These are phyloP conservation scores for Aspergillus nomiae DNA, from an alignment of 2,329 filamentous ascomycete genomes.

Conservation along the genomic window DNA sequence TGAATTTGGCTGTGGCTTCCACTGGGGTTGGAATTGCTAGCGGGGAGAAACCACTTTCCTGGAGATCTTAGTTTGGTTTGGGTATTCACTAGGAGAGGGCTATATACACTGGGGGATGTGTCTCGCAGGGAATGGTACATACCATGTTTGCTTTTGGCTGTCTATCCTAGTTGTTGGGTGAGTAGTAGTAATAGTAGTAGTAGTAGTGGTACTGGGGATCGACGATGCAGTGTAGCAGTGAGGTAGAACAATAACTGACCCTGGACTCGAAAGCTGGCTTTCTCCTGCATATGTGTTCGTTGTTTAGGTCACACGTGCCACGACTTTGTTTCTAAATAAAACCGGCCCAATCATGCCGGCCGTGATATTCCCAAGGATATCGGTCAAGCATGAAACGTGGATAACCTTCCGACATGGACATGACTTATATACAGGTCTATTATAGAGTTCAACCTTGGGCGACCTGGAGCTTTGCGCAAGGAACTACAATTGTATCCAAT, in stretches of 20 bases:
- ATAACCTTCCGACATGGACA: neutral
- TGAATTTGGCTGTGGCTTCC: neutral
- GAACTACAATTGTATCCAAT: neutral
- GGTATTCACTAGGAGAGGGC: neutral
- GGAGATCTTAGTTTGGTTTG: neutral
- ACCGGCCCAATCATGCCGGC: neutral
- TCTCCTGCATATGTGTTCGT: neutral
- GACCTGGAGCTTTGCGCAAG: neutral
- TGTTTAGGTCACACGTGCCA: neutral
- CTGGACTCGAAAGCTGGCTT: neutral
- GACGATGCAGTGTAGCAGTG: neutral
- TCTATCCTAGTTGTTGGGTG: neutral
- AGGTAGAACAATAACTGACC: neutral
- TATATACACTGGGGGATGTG: neutral
- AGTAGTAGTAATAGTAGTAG: too few relatives aligned
- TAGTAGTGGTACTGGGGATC: neutral
- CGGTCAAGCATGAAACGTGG: neutral
- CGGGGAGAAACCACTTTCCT: neutral
- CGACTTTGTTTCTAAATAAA: neutral
- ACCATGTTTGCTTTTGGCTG: slow-evolving; percentile 1
- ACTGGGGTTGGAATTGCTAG: neutral
- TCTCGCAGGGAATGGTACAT: neutral
- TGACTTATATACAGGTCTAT: neutral
- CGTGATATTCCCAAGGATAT: neutral
- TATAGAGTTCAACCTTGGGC: neutral